Base-by-base conservation (phyloP, 352 stramenopile species). In the Discostella stelligera region DNA sequence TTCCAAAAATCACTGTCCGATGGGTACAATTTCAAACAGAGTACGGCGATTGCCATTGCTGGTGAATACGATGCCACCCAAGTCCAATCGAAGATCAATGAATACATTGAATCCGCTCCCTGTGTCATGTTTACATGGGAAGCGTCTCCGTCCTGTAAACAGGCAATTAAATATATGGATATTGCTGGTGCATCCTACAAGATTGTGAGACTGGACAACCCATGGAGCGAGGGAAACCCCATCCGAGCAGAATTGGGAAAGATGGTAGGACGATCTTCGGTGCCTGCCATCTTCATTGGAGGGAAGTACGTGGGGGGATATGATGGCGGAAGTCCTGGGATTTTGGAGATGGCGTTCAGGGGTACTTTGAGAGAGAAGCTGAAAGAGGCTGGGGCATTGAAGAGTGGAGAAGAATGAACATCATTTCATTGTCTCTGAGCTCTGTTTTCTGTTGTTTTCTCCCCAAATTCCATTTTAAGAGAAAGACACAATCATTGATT, bases 121-220 rank as follows among this genome's bases (percentile, higher is more conserved):
- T 85, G 74, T 65, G 82, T 89, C n/a, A 82, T 89, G 71, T 91
- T 89, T 50, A 82, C 68, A 30, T 82, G 74, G 74, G 70, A 85
- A 52, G 62, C 50, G 54, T 89, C 82, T 18, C 85, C 85, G 14
- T 77, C 80, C 8, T 89, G 76, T 61, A 84, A 87, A 52, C 83
- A 83, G 16, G 85, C 85, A 3, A 75, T 91, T 13, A 71, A 88
- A 66, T 83, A 80, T 56, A 65, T 88, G 13, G 72, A 88, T 67
- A 71, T 84, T 39, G 76, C 71, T 13, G 77, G 73, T 39, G 67
- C 60, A 14, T 66, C 30, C 8, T 79, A 85, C n/a, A 88, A 86
- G 50, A 79, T 85, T 50, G 77, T 91, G 6, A 60, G 80, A 55
- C 49, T 91, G 1, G 85, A 91, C 48, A 72, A 91, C 75, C 81